These are phyloP conservation scores for Paraphaeosphaeria sporulosa DNA, from an alignment of 2,329 filamentous ascomycete species.

Conservation along the genomic window DNA sequence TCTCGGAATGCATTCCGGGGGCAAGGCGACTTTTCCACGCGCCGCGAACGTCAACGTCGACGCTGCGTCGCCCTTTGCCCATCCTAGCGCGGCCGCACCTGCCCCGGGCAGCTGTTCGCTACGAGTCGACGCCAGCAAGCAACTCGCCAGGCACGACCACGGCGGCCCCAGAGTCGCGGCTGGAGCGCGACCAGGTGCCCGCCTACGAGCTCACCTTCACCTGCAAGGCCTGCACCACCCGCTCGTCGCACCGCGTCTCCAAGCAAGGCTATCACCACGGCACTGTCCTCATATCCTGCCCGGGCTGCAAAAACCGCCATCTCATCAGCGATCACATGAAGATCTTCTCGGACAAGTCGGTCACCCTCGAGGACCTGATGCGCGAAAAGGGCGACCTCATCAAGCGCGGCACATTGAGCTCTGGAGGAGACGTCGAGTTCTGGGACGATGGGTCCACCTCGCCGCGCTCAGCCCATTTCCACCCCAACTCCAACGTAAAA, in stretches of 20 bases:
- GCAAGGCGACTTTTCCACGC: conserved; percentile 34
- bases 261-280: conserved; percentile 96
- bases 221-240: conserved; percentile 81
- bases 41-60: conserved; percentile 36
- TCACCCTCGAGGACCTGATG: conserved; percentile 81
- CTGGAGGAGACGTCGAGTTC: conserved; percentile 89
- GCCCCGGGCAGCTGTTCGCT: conserved; percentile 23
- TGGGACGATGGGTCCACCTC: conserved; percentile 74
- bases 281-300: conserved; percentile 87
- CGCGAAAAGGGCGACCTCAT: conserved; percentile 76
- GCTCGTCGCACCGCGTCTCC: conserved; percentile 84
- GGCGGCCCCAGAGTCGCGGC: conserved; percentile 43
- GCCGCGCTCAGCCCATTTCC: conserved; percentile 44
- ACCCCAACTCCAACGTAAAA: conserved; percentile 34
- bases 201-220: conserved; percentile 92
- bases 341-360: conserved; percentile 75
- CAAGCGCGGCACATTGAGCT: conserved; percentile 73
- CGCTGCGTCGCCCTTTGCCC: conserved; percentile 24
- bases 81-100: conserved; percentile 19
- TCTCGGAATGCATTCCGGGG: conserved; percentile 34
- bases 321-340: conserved; percentile 90
- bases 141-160: conserved; percentile 35
- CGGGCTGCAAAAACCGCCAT: conserved; percentile 84
- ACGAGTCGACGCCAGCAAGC: conserved; percentile 30
- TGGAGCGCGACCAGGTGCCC: conserved; percentile 58